Evolutionary conservation across 2,329 filamentous ascomycete genomes (phyloP).

Genomic region (Ascosphaera aggregata): DNA sequence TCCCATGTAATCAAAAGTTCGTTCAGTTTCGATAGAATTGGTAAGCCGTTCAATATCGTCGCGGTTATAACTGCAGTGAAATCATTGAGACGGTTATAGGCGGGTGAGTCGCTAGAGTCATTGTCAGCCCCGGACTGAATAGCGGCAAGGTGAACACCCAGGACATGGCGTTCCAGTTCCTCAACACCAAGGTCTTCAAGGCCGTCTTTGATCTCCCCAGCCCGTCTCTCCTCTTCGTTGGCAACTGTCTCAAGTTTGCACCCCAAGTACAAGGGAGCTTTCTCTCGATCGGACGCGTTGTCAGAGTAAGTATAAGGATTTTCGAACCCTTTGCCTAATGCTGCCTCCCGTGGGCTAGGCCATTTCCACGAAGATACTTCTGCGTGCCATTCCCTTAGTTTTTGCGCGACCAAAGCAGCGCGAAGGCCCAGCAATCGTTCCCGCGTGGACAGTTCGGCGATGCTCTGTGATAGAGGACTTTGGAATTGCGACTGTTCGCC

Average conservation of each 20-base stretch:
- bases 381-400: slow-evolving; percentile 32
- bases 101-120: slow-evolving; percentile 9
- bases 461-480: slow-evolving; percentile 23
- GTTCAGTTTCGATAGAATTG: slow-evolving; percentile 51
- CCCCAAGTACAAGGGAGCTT: slow-evolving; percentile 35
- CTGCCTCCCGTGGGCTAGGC: slow-evolving; percentile 20
- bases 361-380: slow-evolving; percentile 37
- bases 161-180: slow-evolving; percentile 70
- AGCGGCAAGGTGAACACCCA: slow-evolving; percentile 47
- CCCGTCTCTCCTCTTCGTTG: slow-evolving; percentile 42
- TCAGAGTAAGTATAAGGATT: not conserved
- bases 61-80: slow-evolving; percentile 77
- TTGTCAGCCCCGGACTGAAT: not conserved
- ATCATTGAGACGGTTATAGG: slow-evolving; percentile 59
- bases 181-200: slow-evolving; percentile 27
- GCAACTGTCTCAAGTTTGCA: slow-evolving; percentile 44
- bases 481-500: slow-evolving; percentile 8
- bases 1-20: slow-evolving; percentile 57
- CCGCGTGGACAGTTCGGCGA: slow-evolving; percentile 29
- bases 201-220: slow-evolving; percentile 43
- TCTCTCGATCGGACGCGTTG: slow-evolving; percentile 8
- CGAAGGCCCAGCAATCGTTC: slow-evolving; percentile 35
- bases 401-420: slow-evolving; percentile 34
- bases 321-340: slow-evolving; percentile 18
- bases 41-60: slow-evolving; percentile 72